These are phyloP conservation scores for Vaccinium darrowii DNA, from an alignment of 148 eudicot genomes.

Conservation along the genomic window DNA sequence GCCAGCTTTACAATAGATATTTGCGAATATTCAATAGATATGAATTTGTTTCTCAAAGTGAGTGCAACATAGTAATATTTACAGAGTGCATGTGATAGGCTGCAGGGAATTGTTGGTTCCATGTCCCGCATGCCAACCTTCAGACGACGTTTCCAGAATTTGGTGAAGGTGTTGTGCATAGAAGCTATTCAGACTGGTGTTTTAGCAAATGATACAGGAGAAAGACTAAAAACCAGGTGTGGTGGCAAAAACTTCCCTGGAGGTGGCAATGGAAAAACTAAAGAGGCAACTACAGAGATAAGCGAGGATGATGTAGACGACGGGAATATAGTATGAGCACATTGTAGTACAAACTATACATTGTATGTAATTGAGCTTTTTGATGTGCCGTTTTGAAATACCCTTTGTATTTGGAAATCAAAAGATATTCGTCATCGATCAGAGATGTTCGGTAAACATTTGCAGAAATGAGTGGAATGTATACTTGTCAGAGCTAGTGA, in stretches of 20 bases:
- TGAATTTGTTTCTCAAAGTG: background rate
- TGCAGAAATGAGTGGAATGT: background rate
- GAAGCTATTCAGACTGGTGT: slow-evolving; percentile 63
- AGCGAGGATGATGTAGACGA: background rate
- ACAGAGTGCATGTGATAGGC: slow-evolving; percentile 27
- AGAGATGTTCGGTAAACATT: background rate
- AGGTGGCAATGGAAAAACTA: slow-evolving; percentile 11
- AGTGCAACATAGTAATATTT: no score
- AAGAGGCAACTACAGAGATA: slow-evolving; percentile 1
- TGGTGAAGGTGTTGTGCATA: slow-evolving; percentile 64
- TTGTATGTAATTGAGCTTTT: background rate
- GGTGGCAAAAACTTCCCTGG: slow-evolving; percentile 17
- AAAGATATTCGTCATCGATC: background rate
- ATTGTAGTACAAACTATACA: background rate
- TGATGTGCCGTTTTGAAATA: background rate
- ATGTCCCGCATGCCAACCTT: slow-evolving; percentile 82
- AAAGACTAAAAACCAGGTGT: slow-evolving; percentile 19
- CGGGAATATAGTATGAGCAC: slow-evolving; percentile 17
- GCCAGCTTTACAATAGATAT: background rate
- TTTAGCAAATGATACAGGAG: slow-evolving; percentile 31
- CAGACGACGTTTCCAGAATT: slow-evolving; percentile 63
- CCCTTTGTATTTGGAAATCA: background rate
- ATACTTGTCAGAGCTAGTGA: background rate
- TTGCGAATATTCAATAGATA: background rate
- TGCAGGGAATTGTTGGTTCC: slow-evolving; percentile 81